Conservation (phyloP, 129 eudicot genomes). For the Smallanthus sonchifolius region DNA sequence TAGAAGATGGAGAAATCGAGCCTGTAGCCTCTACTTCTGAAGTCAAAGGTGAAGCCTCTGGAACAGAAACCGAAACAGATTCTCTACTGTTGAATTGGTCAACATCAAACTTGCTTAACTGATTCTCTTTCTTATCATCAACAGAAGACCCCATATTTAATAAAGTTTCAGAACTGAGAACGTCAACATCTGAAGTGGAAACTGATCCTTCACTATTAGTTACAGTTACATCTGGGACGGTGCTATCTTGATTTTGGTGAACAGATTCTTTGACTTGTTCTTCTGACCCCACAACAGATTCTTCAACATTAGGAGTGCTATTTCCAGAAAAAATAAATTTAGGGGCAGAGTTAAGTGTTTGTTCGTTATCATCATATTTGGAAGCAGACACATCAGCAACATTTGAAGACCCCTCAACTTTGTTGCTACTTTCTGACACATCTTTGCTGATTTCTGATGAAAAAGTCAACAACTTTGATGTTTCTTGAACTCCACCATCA, state of each 20-base stretch:
- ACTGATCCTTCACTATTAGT: slow-evolving; percentile 16
- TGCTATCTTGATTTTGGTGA: slow-evolving; percentile 18
- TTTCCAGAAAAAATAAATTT: slow-evolving; percentile 4
- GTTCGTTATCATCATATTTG: slow-evolving; percentile 9
- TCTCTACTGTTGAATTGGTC: slow-evolving; percentile 23
- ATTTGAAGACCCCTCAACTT: background rate
- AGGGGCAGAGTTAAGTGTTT: slow-evolving; percentile 1
- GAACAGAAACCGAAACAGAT: slow-evolving; percentile 28
- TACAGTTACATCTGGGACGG: slow-evolving; percentile 23
- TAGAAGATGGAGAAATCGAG: slow-evolving; percentile 28
- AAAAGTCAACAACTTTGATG: slow-evolving; percentile 22
- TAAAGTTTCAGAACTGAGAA: background rate
- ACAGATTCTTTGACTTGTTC: slow-evolving; percentile 31
- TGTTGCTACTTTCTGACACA: slow-evolving; percentile 25
- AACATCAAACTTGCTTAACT: slow-evolving; percentile 32
- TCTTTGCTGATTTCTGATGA: slow-evolving; percentile 19
- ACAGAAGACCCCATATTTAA: background rate
- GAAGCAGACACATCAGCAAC: slow-evolving; percentile 9
- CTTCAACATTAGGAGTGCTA: slow-evolving; percentile 13
- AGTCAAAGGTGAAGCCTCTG: slow-evolving; percentile 21
- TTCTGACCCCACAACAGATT: slow-evolving; percentile 22
- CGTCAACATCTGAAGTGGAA: slow-evolving; percentile 10
- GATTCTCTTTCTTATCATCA: slow-evolving; percentile 22
- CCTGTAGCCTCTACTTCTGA: slow-evolving; percentile 42
- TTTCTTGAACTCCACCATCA: slow-evolving; percentile 9